A percentile compares a stretch with the other conserved stretches of the same genome.
These are phyloP conservation scores for Arxiozyma slooffiae DNA, from an alignment of 1,139 yeast genomes.

Conservation along the genomic window DNA sequence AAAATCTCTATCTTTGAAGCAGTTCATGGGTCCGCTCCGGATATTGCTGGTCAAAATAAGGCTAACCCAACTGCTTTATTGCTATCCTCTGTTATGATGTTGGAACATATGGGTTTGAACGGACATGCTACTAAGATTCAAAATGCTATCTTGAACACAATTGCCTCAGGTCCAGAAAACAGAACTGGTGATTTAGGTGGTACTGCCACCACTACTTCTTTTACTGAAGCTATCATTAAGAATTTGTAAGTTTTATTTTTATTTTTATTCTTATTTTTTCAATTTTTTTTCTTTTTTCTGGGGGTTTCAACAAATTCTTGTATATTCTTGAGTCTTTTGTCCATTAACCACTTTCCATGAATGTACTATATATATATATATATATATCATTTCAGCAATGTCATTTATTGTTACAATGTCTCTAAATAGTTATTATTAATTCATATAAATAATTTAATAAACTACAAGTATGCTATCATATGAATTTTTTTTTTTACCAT, in stretches of 20 bases:
- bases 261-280: too few species aligned
- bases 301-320: too few species aligned
- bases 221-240: slow-evolving; percentile 70
- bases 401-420: not conserved
- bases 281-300: too few species aligned
- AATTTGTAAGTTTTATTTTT: slow-evolving; percentile 37
- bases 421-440: not conserved
- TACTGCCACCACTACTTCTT: slow-evolving; percentile 74
- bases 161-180: slow-evolving; percentile 87
- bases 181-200: slow-evolving; percentile 97
- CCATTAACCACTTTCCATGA: too few species aligned
- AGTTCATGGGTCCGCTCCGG: slow-evolving; percentile 98
- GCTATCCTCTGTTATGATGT: slow-evolving; percentile 95
- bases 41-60: slow-evolving; percentile 93
- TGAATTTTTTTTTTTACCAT: not conserved
- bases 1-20: slow-evolving; percentile 96
- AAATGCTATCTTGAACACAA: slow-evolving; percentile 79
- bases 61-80: slow-evolving; percentile 98
- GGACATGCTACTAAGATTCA: slow-evolving; percentile 75
- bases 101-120: slow-evolving; percentile 91
- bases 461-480: not conserved
- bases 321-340: too few species aligned
- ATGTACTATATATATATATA: too few species aligned
- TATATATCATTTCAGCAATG: not conserved
- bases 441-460: too few species aligned